Evolutionary conservation across 2,329 filamentous ascomycete genomes (phyloP).

Genomic region (Neoarthrinium moseri): DNA sequence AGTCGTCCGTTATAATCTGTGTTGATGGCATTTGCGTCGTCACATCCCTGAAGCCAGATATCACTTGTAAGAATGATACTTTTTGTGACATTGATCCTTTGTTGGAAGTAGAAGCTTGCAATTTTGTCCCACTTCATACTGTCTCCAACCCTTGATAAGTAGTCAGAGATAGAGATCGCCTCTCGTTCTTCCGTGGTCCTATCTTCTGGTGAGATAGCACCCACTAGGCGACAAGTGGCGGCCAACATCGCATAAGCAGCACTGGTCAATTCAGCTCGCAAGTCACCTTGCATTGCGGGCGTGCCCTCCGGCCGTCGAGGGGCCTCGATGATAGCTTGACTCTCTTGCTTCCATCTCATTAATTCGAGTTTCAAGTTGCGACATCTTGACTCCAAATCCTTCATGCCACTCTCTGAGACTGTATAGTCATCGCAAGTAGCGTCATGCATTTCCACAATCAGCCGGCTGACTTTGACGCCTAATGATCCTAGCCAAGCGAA

Average conservation of each 20-base stretch:
- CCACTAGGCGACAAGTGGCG: not conserved
- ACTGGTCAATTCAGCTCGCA: not conserved
- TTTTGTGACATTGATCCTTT: too few relatives aligned
- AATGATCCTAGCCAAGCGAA: not conserved
- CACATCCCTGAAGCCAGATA: too few relatives aligned
- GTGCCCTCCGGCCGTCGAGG: not conserved
- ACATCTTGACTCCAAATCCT: not conserved
- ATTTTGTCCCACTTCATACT: too few relatives aligned
- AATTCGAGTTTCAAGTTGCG: not conserved
- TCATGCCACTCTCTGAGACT: not conserved
- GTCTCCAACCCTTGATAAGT: too few relatives aligned
- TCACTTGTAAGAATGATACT: too few relatives aligned
- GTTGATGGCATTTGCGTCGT: too few relatives aligned
- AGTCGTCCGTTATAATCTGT: too few relatives aligned
- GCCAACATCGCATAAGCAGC: not conserved
- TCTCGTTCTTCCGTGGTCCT: not conserved
- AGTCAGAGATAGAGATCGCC: too few relatives aligned
- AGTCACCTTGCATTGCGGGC: not conserved
- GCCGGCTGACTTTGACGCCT: not conserved
- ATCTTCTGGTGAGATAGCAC: not conserved
- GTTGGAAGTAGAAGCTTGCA: too few relatives aligned
- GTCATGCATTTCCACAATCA: too few relatives aligned
- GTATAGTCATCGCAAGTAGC: too few relatives aligned
- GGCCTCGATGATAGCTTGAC: not conserved
- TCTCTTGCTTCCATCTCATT: not conserved